Percentiles rank a stretch among this genome's conserved stretches.
These are phyloP conservation scores for Mortierella sp. DNA, from an alignment of 371 early-diverging fungal genomes.

Conservation along the genomic window DNA sequence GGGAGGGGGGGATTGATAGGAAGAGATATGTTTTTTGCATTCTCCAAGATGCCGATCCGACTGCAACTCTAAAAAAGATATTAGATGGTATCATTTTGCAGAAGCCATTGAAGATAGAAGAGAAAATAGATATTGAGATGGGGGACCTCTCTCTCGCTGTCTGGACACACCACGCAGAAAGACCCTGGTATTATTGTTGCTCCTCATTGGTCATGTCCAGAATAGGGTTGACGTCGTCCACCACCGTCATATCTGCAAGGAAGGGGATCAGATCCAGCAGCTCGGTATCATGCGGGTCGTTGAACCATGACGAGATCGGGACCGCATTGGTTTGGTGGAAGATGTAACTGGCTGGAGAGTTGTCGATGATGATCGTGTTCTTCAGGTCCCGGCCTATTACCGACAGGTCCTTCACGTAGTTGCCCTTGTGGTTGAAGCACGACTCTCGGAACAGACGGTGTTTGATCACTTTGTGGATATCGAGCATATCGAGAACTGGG, in stretches of 20 bases:
- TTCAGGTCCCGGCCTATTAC: slow-evolving; percentile 89
- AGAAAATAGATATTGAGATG: slow-evolving; percentile 12
- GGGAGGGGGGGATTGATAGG: background rate
- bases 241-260: slow-evolving; percentile 88
- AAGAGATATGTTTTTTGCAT: background rate
- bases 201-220: slow-evolving; percentile 69
- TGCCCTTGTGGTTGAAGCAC: slow-evolving; percentile 95
- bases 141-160: background rate
- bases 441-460: slow-evolving; percentile 96
- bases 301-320: slow-evolving; percentile 97
- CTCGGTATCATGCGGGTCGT: slow-evolving; percentile 96
- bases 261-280: slow-evolving; percentile 94
- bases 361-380: slow-evolving; percentile 87
- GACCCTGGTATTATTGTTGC: slow-evolving; percentile 44
- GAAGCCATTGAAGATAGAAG: slow-evolving; percentile 7
- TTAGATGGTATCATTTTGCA: slow-evolving; percentile 3
- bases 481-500: slow-evolving; percentile 95
- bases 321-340: slow-evolving; percentile 97
- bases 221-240: slow-evolving; percentile 91
- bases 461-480: slow-evolving; percentile 84
- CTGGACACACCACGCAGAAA: background rate
- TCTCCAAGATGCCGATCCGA: background rate
- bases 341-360: slow-evolving; percentile 94
- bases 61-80: background rate
- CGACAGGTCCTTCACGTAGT: slow-evolving; percentile 94